Evolutionary conservation across 441 rosid species (phyloP).

Genomic region (Pelargonium myrrhifolium): DNA sequence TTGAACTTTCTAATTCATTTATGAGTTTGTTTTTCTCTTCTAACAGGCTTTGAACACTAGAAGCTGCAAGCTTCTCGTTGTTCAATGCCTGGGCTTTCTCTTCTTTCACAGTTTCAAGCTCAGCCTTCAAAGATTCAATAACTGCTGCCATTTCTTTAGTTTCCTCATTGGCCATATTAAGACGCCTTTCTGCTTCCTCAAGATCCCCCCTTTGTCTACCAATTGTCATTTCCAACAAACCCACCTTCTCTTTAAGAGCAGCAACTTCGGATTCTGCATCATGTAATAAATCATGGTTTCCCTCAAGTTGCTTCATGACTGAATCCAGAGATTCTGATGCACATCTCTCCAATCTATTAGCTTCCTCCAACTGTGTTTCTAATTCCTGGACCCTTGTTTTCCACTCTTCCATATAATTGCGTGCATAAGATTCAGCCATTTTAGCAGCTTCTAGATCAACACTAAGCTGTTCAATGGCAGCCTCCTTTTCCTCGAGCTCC

Average conservation of each 20-base stretch:
- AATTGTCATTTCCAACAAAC: constrained; percentile 54
- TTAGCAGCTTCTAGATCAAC: constrained; percentile 77
- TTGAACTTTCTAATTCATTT: constrained; percentile 48
- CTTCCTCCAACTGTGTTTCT: constrained; percentile 51
- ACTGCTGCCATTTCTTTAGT: constrained; percentile 32
- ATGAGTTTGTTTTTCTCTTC: constrained; percentile 60
- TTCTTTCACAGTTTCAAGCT: constrained; percentile 43
- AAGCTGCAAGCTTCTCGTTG: constrained; percentile 62
- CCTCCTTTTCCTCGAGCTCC: not conserved
- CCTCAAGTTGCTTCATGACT: constrained; percentile 65
- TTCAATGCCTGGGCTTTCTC: constrained; percentile 57
- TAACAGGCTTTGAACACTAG: constrained; percentile 46
- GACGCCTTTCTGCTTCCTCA: constrained; percentile 42
- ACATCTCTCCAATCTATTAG: constrained; percentile 53
- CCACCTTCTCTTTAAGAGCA: constrained; percentile 60
- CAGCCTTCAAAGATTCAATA: constrained; percentile 48
- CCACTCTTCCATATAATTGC: constrained; percentile 53
- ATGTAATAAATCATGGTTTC: constrained; percentile 46
- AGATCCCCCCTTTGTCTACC: constrained; percentile 52
- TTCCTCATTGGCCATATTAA: constrained; percentile 42
- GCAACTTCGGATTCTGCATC: constrained; percentile 53
- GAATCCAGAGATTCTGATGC: constrained; percentile 67
- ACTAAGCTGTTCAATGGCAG: constrained; percentile 51
- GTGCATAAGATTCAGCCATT: constrained; percentile 77
- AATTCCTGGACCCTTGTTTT: constrained; percentile 49